Evolutionary conservation across 108 stramenopile genomes (phyloP), one percentile per base, ranked within the genome.

Genomic region (Skeletonema marinoi): DNA sequence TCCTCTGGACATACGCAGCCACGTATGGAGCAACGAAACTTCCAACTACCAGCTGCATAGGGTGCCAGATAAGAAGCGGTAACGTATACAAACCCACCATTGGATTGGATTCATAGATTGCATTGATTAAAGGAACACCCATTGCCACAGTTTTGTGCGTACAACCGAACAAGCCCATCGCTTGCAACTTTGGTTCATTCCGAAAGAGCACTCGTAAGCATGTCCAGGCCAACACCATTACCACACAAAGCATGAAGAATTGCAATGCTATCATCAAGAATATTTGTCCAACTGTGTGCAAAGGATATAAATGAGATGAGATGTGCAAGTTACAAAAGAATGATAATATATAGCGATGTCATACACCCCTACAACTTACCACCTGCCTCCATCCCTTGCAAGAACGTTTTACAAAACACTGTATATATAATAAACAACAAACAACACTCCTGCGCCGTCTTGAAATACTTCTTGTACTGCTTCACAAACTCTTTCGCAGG

Each of bases 1-100:
- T 80, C 21, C 48, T 51, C 44, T 85, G 56, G 13, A 92, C 86
- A 74, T 81, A 92, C 4, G 54, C 69, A 12, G 74, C 64, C 60
- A 92, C 63, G 21, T 66, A 25, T 0, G 89, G 88, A 12, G 85
- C 87, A 64, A 92, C 65, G 0, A 76, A 66, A 6, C 85, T 68
- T 3, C 92, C 89, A 21, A 90, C n/a, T 11, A 90, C 42, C 1
- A 93, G 70, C 64, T 90, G 88, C 86, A 87, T 80, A 10, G 90
- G 88, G 80, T 93, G 87, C 88, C 88, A 93, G 56, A 93, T 84
- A 33, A 93, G 44, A 46, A 93, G 41, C 30, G 92, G 92, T 11
- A 93, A 69, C 8, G 85, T 86, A 59, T 90, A 93, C 46, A 86
- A 35, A 2, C 85, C 90, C 21, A 86, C 65, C 14, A 78, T 51